These are phyloP conservation scores for Termitomyces sp. DNA, from an alignment of 1,284 basidiomycete genomes.

Conservation along the genomic window DNA sequence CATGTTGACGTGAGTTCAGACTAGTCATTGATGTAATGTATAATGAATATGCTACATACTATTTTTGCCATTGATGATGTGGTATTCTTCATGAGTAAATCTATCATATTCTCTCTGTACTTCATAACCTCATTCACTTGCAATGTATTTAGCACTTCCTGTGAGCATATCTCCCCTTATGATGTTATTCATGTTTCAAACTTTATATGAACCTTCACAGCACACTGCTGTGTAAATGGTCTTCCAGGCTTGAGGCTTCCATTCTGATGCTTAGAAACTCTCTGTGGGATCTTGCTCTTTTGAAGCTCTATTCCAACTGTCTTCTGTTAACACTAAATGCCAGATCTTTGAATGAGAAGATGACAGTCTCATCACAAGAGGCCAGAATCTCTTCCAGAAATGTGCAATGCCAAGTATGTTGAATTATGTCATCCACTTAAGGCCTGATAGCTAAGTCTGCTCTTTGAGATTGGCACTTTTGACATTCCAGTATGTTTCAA, in stretches of 20 bases:
- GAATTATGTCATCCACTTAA: too few relatives aligned
- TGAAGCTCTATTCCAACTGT: conserved; percentile 53
- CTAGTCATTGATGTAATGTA: neutral
- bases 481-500: too few relatives aligned
- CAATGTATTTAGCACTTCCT: conserved; percentile 25
- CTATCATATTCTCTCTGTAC: neutral
- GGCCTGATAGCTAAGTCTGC: too few relatives aligned
- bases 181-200: neutral
- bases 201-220: conserved; percentile 16
- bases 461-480: too few relatives aligned
- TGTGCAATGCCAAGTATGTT: too few relatives aligned
- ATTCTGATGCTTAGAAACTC: conserved; percentile 35
- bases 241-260: neutral
- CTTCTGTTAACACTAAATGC: conserved; percentile 51
- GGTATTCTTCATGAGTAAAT: conserved; percentile 40
- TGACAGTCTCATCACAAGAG: conserved; percentile 20
- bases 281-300: conserved; percentile 45
- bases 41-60: neutral
- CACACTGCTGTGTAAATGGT: conserved; percentile 34
- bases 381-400: too few relatives aligned
- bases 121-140: neutral
- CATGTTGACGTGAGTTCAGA: conserved; percentile 33
- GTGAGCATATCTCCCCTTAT: conserved; percentile 18
- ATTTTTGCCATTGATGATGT: conserved; percentile 19
- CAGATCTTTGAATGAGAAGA: conserved; percentile 29